Percentiles rank a stretch among this genome's conserved stretches.
Conservation (phyloP, 306 rosid species). For the Rubus idaeus region DNA sequence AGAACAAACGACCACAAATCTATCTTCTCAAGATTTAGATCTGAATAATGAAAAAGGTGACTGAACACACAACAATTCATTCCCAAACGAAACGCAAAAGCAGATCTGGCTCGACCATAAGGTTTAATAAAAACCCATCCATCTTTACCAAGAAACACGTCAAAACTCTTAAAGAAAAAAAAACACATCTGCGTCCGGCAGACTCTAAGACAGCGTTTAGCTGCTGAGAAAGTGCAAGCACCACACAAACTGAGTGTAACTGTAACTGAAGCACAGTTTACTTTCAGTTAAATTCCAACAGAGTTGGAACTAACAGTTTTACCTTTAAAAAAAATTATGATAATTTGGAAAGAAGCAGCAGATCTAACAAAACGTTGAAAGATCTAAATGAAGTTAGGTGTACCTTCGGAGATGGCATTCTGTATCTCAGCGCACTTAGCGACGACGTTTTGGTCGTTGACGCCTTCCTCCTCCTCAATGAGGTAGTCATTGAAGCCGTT, state of each 20-base stretch:
- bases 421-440: slow-evolving; percentile 75
- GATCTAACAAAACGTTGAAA: too few relatives aligned
- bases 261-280: too few relatives aligned
- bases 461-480: slow-evolving; percentile 74
- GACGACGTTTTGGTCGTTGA: slow-evolving; percentile 67
- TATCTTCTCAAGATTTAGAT: slow-evolving; percentile 22
- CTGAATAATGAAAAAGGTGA: slow-evolving; percentile 1
- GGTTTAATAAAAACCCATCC: too few relatives aligned
- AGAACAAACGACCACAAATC: not conserved
- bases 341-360: not conserved
- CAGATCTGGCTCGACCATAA: not conserved
- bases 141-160: too few relatives aligned
- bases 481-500: slow-evolving; percentile 57
- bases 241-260: too few relatives aligned
- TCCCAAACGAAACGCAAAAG: not conserved
- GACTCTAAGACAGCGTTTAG: too few relatives aligned
- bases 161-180: not conserved
- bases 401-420: slow-evolving; percentile 77
- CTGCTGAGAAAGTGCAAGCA: too few relatives aligned
- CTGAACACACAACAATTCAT: not conserved
- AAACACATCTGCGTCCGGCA: too few relatives aligned
- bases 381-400: not conserved
- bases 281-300: too few relatives aligned
- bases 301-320: not conserved
- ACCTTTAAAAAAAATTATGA: not conserved